Conservation (phyloP, 306 rosid species). For the Pterocarpus santalinus region DNA sequence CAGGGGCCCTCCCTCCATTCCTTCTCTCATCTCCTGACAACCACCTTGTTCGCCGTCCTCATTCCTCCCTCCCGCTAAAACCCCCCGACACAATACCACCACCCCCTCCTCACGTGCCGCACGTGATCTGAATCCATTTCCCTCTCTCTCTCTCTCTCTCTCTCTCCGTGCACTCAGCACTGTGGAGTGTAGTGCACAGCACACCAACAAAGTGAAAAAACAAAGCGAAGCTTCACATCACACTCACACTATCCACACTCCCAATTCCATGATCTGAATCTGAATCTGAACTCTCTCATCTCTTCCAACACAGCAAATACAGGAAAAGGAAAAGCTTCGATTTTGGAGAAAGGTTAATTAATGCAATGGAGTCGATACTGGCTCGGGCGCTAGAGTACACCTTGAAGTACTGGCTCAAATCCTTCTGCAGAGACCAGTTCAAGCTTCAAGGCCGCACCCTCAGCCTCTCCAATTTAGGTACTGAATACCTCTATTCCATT, state of each 20-base stretch:
- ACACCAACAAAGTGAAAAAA: neutral
- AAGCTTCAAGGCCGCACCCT: constrained; percentile 86
- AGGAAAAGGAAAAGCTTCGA: no score
- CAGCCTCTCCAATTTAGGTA: constrained; percentile 88
- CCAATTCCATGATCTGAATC: constrained; percentile 37
- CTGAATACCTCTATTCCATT: neutral
- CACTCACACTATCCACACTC: neutral
- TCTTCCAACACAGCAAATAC: neutral
- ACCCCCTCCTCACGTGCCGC: constrained; percentile 43
- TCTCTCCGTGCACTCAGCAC: no score
- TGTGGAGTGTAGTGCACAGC: neutral
- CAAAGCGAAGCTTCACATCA: neutral
- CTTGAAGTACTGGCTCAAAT: constrained; percentile 94
- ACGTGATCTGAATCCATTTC: constrained; percentile 17
- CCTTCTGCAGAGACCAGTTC: constrained; percentile 93
- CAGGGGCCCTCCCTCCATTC: neutral
- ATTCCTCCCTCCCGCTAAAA: neutral
- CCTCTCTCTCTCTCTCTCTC: neutral
- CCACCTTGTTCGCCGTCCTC: neutral
- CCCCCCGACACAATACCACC: neutral
- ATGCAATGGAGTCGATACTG: constrained; percentile 75
- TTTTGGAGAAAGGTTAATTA: no score
- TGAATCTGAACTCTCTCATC: neutral
- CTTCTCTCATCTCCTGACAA: neutral
- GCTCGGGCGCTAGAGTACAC: constrained; percentile 92